Percentiles rank a stretch among this genome's conserved stretches.
Evolutionary conservation across 2,329 filamentous ascomycete genomes (phyloP).

Genomic region (Aquanectria penicillioides): DNA sequence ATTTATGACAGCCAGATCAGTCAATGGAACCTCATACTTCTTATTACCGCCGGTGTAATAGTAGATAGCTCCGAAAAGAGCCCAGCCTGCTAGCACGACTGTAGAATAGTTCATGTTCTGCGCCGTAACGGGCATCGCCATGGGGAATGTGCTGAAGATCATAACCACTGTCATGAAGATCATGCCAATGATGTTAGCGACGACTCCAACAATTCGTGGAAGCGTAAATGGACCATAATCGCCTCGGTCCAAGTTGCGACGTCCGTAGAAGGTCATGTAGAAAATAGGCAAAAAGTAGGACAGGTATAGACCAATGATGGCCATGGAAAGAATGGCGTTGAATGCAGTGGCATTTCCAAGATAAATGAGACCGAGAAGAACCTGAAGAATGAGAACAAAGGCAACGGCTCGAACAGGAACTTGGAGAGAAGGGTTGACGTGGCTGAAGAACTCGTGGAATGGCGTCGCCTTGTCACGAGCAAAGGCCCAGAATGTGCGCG

Average conservation of each 20-base stretch:
- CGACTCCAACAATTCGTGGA: slow-evolving; percentile 44
- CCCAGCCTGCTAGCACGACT: slow-evolving; percentile 54
- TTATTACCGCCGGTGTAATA: slow-evolving; percentile 39
- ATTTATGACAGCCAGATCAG: slow-evolving; percentile 3
- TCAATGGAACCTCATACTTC: slow-evolving; percentile 42
- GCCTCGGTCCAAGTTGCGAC: slow-evolving; percentile 30
- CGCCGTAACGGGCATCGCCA: slow-evolving; percentile 49
- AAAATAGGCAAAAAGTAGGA: slow-evolving; percentile 54
- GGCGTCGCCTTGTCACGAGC: slow-evolving; percentile 50
- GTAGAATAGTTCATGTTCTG: slow-evolving; percentile 59
- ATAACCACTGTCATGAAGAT: slow-evolving; percentile 56
- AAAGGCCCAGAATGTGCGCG: slow-evolving; percentile 52
- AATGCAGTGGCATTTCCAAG: slow-evolving; percentile 54
- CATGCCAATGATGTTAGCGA: slow-evolving; percentile 53
- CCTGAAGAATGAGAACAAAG: slow-evolving; percentile 39
- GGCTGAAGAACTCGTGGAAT: slow-evolving; percentile 48
- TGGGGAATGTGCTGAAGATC: slow-evolving; percentile 58
- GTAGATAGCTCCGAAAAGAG: slow-evolving; percentile 46
- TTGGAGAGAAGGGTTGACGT: slow-evolving; percentile 44
- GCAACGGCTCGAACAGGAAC: slow-evolving; percentile 47
- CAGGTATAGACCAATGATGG: slow-evolving; percentile 54
- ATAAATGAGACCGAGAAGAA: slow-evolving; percentile 50
- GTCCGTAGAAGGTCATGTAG: slow-evolving; percentile 50
- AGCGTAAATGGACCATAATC: slow-evolving; percentile 44
- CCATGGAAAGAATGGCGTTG: slow-evolving; percentile 53